Evolutionary conservation across 805 yeast species (phyloP).

Genomic region (Teunomyces aglyptinius): DNA sequence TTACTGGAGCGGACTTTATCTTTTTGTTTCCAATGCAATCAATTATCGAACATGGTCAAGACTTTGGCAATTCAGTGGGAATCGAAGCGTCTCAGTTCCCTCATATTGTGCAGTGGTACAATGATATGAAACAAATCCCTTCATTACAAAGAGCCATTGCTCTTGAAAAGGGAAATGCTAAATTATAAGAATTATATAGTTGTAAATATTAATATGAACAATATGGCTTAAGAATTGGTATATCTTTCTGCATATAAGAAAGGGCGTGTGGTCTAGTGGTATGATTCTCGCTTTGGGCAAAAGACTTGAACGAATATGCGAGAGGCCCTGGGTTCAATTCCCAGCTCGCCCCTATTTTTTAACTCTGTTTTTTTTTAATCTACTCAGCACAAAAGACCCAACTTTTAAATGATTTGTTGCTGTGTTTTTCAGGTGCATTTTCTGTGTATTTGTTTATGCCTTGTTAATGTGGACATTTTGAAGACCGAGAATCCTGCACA

Average conservation of each 20-base stretch:
- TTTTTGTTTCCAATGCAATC: slow-evolving; percentile 32
- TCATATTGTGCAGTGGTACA: not conserved
- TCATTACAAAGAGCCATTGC: not conserved
- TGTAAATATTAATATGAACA: not conserved
- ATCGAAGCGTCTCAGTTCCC: not conserved
- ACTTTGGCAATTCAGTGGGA: not conserved
- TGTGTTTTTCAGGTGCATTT: too few relatives aligned
- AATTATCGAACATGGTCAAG: not conserved
- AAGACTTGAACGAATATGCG: slow-evolving; percentile 33
- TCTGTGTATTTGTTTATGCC: too few relatives aligned
- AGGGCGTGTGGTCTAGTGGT: slow-evolving; percentile 34
- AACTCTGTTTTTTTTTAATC: not conserved
- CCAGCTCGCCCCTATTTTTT: slow-evolving; percentile 42
- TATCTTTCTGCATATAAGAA: slow-evolving; percentile 1
- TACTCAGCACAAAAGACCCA: not conserved
- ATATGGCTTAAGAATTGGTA: not conserved
- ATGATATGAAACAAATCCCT: not conserved
- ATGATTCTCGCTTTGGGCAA: slow-evolving; percentile 34
- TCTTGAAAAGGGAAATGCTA: not conserved
- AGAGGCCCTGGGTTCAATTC: slow-evolving; percentile 66
- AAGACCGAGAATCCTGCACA: not conserved
- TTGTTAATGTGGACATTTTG: too few relatives aligned
- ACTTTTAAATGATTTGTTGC: too few relatives aligned
- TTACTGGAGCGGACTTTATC: slow-evolving; percentile 40
- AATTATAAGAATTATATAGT: too few relatives aligned